phyloP scores from a whole-genome alignment of 495 filamentous ascomycete species.

The Chaetomium tenue region DNA sequence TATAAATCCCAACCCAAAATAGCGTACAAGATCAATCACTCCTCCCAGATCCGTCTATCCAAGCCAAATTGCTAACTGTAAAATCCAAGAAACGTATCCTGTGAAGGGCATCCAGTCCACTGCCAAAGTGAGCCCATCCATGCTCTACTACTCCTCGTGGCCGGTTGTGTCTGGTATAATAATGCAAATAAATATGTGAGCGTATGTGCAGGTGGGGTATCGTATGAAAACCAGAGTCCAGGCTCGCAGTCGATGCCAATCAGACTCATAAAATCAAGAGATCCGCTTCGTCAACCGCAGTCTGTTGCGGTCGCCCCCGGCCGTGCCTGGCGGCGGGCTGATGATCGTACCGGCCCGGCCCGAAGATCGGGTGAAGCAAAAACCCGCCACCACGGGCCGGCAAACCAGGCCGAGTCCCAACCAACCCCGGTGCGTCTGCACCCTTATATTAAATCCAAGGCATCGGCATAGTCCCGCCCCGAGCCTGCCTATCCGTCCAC shows the following conservation, averaged over 20 bases:
- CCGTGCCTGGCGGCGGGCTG: not conserved
- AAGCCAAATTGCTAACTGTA: not conserved
- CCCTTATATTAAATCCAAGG: slow-evolving; percentile 19
- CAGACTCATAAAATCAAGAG: not conserved
- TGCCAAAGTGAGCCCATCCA: not conserved
- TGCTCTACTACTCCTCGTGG: not conserved
- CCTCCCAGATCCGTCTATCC: slow-evolving; percentile 7
- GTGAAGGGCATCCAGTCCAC: not conserved
- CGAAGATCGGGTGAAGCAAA: not conserved
- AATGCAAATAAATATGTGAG: not conserved
- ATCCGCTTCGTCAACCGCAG: not conserved
- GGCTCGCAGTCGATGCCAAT: not conserved
- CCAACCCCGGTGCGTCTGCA: not conserved
- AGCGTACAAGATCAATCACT: not conserved
- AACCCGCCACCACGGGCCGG: not conserved
- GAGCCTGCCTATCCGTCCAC: slow-evolving; percentile 23
- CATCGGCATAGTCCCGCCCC: slow-evolving; percentile 15
- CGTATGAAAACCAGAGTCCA: not conserved
- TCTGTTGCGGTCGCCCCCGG: not conserved
- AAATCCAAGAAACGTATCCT: not conserved
- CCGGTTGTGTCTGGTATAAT: not conserved
- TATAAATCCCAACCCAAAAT: not conserved
- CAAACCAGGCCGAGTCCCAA: not conserved
- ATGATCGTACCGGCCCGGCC: not conserved
- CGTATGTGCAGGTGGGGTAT: slow-evolving; percentile 8